A percentile compares a stretch with the other conserved stretches of the same genome.
These are phyloP conservation scores for Phytophthora nicotianae DNA, from an alignment of 352 stramenopile genomes.

Conservation along the genomic window DNA sequence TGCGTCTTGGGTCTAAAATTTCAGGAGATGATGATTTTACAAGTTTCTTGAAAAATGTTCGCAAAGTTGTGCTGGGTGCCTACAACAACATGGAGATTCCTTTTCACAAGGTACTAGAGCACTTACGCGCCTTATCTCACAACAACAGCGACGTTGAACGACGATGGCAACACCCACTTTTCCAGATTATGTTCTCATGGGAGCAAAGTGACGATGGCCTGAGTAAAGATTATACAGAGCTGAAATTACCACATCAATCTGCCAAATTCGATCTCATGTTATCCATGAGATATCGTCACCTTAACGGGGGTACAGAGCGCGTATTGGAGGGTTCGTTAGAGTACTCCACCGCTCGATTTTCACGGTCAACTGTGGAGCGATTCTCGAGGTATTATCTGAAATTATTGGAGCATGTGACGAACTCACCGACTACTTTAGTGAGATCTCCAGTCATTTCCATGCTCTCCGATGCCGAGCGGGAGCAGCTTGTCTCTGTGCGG, in stretches of 20 bases:
- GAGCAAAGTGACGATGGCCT: conserved; percentile 25
- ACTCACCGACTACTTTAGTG: conserved; percentile 15
- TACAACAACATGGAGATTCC: conserved; percentile 60
- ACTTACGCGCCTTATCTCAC: conserved; percentile 33
- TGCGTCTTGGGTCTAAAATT: conserved; percentile 36
- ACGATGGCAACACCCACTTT: conserved; percentile 39
- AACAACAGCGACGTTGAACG: conserved; percentile 11
- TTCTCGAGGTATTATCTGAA: conserved; percentile 50
- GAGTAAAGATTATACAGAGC: conserved; percentile 22
- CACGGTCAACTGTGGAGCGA: conserved; percentile 37
- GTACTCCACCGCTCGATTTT: conserved; percentile 43
- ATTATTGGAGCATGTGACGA: conserved; percentile 41
- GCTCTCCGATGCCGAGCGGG: conserved; percentile 35
- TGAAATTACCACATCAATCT: conserved; percentile 35
- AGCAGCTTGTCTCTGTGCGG: conserved; percentile 37
- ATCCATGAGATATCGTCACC: conserved; percentile 44
- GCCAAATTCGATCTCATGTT: conserved; percentile 77
- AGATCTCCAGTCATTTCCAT: conserved; percentile 36
- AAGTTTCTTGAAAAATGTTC: conserved; percentile 40
- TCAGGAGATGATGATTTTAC: conserved; percentile 31
- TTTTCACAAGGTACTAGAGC: conserved; percentile 56
- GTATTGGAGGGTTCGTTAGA: conserved; percentile 58
- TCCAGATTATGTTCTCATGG: conserved; percentile 68
- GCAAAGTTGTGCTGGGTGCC: conserved; percentile 44
- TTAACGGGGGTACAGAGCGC: conserved; percentile 9